Evolutionary conservation across 495 filamentous ascomycete species (phyloP).

Genomic region (Poronia punctata): DNA sequence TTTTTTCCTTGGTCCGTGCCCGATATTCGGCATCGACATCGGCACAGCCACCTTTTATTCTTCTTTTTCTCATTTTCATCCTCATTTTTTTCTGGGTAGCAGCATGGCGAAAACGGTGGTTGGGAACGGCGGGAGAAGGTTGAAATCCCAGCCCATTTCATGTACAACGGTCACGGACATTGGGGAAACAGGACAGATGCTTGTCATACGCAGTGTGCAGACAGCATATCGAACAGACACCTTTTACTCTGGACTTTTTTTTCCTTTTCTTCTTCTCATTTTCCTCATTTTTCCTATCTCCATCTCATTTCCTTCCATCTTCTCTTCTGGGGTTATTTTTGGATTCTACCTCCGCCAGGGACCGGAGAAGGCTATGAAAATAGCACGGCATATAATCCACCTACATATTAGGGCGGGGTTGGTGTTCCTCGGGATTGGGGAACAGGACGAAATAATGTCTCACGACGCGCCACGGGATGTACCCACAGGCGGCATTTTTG

Average conservation of each 20-base stretch:
- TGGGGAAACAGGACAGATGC: constrained; percentile 14
- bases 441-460: constrained; percentile 22
- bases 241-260: constrained; percentile 10
- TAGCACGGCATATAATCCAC: constrained; percentile 4
- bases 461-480: constrained; percentile 20
- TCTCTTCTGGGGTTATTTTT: constrained; percentile 4
- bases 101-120: constrained; percentile 28
- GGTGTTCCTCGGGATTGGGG: constrained; percentile 11
- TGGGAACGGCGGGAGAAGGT: constrained; percentile 7
- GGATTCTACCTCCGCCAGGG: constrained; percentile 5
- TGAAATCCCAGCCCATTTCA: constrained; percentile 18
- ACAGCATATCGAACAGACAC: constrained; percentile 7
- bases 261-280: constrained; percentile 6
- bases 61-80: constrained; percentile 20
- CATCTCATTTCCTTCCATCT: background rate
- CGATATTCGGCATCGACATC: background rate
- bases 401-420: constrained; percentile 6
- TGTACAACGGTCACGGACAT: constrained; percentile 26
- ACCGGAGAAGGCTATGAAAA: constrained; percentile 6
- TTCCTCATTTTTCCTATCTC: constrained; percentile 12
- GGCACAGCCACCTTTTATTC: constrained; percentile 1
- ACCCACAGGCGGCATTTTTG: constrained; percentile 6
- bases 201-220: constrained; percentile 10
- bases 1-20: constrained; percentile 3
- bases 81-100: constrained; percentile 20